Base-by-base conservation (phyloP, 768 basidiomycete species). In the Xerocomellus amylosporus region DNA sequence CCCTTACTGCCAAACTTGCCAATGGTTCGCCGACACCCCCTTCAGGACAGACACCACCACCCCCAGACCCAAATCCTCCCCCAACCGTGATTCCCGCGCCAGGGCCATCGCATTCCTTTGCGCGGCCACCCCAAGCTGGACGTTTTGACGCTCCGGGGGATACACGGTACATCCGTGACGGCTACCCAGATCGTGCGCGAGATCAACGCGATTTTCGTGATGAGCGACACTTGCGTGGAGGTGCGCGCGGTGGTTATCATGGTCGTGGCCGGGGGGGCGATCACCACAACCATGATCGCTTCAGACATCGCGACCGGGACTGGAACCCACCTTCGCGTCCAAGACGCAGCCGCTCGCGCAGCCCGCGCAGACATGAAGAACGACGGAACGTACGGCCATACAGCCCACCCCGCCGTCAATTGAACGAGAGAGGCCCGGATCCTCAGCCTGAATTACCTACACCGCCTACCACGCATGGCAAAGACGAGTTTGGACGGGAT, bases 401-500 rank as follows among this genome's bases (percentile, higher is more conserved):
- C 64, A 90, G 85, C 67, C 86, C 87, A 56, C 80, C 84, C 56
- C 72, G 73, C 52, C 77, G 79, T 61, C 74, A 77, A 44, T 66
- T 74, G 41, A 64, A 71, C 51, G 64, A 73, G 39, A 54, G 53
- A 55, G 59, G 69, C 51, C 51, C 64, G 46, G 64, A 62, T 49
- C 62, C 60, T 49, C 66, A 59, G 58, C 56, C 68, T 62, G 60
- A 67, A 51, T 51, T 64, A 53, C 50, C 51, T 31, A 48, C 60
- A 20, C 44, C 67, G 38, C 60, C 58, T 65, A 59, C 58, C 48
- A 66, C 66, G 49, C 60, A 68, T n/a, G 84, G 74, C 53, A 90
- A 84, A 71, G 90, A 93, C 79, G 90, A 93, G 71, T 93, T 93
- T 71, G 90, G 90, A 61, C 85, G 90, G 63, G 89, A 92, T 68